Conservation (phyloP, 805 yeast species). For the Barnettozyma vustinii region DNA sequence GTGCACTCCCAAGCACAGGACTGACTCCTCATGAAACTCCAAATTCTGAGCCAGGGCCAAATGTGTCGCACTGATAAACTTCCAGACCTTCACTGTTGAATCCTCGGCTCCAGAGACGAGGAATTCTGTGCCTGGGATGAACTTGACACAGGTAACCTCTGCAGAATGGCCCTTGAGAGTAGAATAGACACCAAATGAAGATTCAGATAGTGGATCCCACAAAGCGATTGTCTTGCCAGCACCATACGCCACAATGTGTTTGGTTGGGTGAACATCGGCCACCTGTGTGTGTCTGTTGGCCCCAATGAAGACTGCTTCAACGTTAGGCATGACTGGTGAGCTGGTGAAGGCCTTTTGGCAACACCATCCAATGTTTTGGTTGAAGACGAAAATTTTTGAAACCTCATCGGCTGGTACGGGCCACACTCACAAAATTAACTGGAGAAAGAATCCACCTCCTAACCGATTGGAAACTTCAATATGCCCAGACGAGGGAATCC, state of each 20-base stretch:
- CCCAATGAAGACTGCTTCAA: conserved; percentile 62
- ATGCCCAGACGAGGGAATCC: too few relatives aligned
- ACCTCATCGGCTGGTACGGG: conserved; percentile 6
- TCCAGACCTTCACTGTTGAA: conserved; percentile 57
- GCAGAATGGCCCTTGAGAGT: conserved; percentile 59
- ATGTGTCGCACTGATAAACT: conserved; percentile 16
- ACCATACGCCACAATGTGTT: conserved; percentile 58
- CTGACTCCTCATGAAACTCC: conserved; percentile 42
- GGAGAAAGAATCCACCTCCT: too few relatives aligned
- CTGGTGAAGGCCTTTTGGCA: too few relatives aligned
- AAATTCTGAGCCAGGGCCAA: conserved; percentile 28
- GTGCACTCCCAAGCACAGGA: conserved; percentile 44
- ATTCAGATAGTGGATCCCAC: conserved; percentile 51
- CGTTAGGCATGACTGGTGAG: conserved; percentile 11
- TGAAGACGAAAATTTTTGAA: conserved; percentile 1
- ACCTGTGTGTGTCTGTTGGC: conserved; percentile 64
- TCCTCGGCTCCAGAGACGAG: conserved; percentile 70
- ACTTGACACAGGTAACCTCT: conserved; percentile 64
- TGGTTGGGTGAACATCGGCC: conserved; percentile 41
- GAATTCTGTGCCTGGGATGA: conserved; percentile 38
- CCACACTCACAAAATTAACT: too few relatives aligned
- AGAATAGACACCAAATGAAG: conserved; percentile 40
- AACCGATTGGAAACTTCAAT: too few relatives aligned
- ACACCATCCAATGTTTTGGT: background rate
- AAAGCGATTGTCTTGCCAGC: conserved; percentile 62